These are phyloP conservation scores for Moniliophthora roreri DNA, from an alignment of 1,284 basidiomycete genomes.

Conservation along the genomic window DNA sequence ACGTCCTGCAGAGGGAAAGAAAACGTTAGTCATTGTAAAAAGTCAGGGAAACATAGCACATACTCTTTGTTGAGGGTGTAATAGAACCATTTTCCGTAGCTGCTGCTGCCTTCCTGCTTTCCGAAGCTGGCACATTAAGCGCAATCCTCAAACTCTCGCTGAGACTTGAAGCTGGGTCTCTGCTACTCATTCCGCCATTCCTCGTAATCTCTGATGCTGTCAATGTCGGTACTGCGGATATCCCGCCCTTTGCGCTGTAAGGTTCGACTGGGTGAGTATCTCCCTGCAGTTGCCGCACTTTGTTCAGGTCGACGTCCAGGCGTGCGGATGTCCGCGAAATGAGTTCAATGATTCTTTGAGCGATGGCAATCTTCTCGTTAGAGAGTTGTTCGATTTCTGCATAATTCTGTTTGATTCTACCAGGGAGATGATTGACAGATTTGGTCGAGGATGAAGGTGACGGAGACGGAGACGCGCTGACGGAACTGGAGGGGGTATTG, in stretches of 20 bases:
- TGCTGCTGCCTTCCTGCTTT: conserved; percentile 29
- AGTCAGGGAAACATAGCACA: background rate
- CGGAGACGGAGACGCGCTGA: conserved; percentile 23
- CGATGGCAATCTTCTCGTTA: conserved; percentile 54
- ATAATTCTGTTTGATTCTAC: conserved; percentile 40
- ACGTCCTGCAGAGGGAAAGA: conserved; percentile 2
- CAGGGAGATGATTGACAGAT: conserved; percentile 35
- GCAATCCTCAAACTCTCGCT: conserved; percentile 50
- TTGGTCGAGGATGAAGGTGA: conserved; percentile 30
- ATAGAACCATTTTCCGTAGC: conserved; percentile 19
- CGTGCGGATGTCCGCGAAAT: conserved; percentile 49
- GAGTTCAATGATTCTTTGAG: conserved; percentile 52
- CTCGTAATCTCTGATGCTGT: conserved; percentile 8
- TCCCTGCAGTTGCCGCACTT: conserved; percentile 57
- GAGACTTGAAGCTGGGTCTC: conserved; percentile 46
- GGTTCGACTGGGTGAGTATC: conserved; percentile 18
- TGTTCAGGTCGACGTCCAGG: conserved; percentile 56
- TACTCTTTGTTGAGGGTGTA: conserved; percentile 11
- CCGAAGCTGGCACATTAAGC: conserved; percentile 38
- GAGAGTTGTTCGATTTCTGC: conserved; percentile 46
- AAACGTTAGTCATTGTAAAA: background rate
- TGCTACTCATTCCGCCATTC: conserved; percentile 24
- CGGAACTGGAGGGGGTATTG: conserved; percentile 27
- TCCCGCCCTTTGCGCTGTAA: background rate
- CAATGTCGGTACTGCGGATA: conserved; percentile 3